Evolutionary conservation across 345 rosid genomes (phyloP), one percentile per base, ranked within the genome.

Genomic region (Boechera stricta): DNA sequence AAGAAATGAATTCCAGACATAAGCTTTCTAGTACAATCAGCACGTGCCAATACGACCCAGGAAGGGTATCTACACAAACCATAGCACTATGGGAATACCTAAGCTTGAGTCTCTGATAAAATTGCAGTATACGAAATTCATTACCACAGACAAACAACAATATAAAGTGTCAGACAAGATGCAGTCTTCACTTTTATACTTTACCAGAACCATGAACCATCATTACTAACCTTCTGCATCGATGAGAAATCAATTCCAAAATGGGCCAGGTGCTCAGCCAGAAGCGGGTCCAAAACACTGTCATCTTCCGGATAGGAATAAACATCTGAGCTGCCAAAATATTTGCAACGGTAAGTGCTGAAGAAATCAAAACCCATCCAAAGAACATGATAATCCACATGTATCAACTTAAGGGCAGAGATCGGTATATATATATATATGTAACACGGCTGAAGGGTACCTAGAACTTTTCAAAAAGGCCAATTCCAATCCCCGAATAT

Each of bases 211-310:
- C 62, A 77, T 53, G 53, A 26, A 28, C 7, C 53, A 44, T 52
- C 77, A 67, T 57, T 32, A 61, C 83, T 77, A 45, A 96, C 98
- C 97, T 96, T 96, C 81, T 90, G 93, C 79, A 96, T 79, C 29
- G 97, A 89, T 51, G 98, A 90, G 83, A 93, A 96, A 82, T 96
- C 97, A 77, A 96, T 90, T 80, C 99, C 99, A 80, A 90, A 93
- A 85, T 90, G 94, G 18, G 95, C 93, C 80, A 96, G 86, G 84
- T 96, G 99, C 62, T 93, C 86, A 12, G 94, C 97, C 77, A 96
- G 82, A 85, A 82, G 90, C 41, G 98, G 99, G 71, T 93, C 98
- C 84, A 87, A 36, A 79, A 96, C 95, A 86, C 91, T 76, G 62
- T 91, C 92, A 83, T 93, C 98, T 85, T 93, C 98, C 31, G 94